Conservation (phyloP, 257 asterid species). For the Rehmannia glutinosa region DNA sequence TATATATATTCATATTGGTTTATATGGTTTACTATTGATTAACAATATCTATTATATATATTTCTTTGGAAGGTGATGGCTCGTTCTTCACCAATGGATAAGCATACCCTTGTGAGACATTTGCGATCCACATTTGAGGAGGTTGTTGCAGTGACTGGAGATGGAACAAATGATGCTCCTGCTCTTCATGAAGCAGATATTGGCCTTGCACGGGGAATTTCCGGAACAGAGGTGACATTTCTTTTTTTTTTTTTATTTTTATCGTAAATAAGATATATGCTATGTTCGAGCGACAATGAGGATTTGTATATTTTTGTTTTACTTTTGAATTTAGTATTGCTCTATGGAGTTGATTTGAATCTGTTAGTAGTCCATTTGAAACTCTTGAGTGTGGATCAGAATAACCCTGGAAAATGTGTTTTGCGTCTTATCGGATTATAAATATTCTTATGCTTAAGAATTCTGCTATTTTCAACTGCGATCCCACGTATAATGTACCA, state of each 20-base stretch:
- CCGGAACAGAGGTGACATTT: slow-evolving; percentile 80
- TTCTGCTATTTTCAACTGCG: background rate
- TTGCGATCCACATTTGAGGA: slow-evolving; percentile 70
- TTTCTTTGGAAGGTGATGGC: slow-evolving; percentile 72
- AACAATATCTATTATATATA: background rate
- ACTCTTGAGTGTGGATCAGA: no score
- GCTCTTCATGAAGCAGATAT: slow-evolving; percentile 98
- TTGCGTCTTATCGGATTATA: background rate
- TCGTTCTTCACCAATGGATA: slow-evolving; percentile 94
- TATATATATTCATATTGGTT: background rate
- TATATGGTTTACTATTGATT: background rate
- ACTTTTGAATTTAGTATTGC: background rate
- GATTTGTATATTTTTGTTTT: background rate
- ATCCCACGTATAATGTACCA: background rate
- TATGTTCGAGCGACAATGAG: background rate
- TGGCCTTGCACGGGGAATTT: slow-evolving; percentile 95
- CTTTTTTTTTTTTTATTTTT: slow-evolving; percentile 2
- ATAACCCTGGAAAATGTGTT: background rate
- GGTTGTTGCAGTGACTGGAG: slow-evolving; percentile 97
- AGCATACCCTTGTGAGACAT: slow-evolving; percentile 74
- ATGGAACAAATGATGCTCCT: slow-evolving; percentile 95
- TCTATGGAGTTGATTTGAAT: no score
- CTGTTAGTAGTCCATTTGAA: no score
- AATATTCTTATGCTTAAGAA: background rate
- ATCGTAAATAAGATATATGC: background rate